Evolutionary conservation across 306 rosid genomes (phyloP).

Genomic region (Rosa persica): DNA sequence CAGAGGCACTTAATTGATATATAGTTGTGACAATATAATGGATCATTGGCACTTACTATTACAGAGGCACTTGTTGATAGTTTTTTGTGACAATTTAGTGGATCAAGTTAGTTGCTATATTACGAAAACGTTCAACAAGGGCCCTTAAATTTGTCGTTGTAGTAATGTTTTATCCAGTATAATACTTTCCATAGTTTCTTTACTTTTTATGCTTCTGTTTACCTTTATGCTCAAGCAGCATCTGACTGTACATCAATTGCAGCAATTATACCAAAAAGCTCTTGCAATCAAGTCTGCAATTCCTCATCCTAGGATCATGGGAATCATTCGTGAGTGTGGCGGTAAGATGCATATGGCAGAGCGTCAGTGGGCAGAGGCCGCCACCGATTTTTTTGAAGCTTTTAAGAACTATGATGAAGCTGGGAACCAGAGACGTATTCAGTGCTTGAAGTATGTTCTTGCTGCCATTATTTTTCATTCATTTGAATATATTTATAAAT

Average conservation of each 20-base stretch:
- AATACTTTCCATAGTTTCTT: slow-evolving; percentile 1
- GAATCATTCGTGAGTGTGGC: slow-evolving; percentile 95
- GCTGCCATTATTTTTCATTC: background rate
- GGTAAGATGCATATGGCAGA: slow-evolving; percentile 99
- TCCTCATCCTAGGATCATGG: slow-evolving; percentile 99
- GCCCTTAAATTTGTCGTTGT: background rate
- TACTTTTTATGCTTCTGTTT: slow-evolving; percentile 10
- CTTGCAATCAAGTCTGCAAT: slow-evolving; percentile 97
- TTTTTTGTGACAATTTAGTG: too few relatives aligned
- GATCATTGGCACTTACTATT: background rate
- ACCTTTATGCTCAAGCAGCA: slow-evolving; percentile 16
- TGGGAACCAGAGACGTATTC: slow-evolving; percentile 96
- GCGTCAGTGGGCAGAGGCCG: slow-evolving; percentile 98
- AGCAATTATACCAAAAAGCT: slow-evolving; percentile 98
- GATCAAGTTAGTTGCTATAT: too few relatives aligned
- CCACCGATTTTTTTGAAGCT: slow-evolving; percentile 94
- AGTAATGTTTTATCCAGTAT: background rate
- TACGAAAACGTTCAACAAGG: too few relatives aligned
- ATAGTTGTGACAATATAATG: background rate
- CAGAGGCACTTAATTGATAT: background rate
- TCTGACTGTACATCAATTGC: slow-evolving; percentile 38
- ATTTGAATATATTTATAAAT: background rate
- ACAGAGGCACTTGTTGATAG: too few relatives aligned
- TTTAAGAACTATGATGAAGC: slow-evolving; percentile 95
- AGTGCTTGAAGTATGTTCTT: slow-evolving; percentile 78